Evolutionary conservation across 805 yeast species (phyloP).

Genomic region (Saccharomycopsis microspora): DNA sequence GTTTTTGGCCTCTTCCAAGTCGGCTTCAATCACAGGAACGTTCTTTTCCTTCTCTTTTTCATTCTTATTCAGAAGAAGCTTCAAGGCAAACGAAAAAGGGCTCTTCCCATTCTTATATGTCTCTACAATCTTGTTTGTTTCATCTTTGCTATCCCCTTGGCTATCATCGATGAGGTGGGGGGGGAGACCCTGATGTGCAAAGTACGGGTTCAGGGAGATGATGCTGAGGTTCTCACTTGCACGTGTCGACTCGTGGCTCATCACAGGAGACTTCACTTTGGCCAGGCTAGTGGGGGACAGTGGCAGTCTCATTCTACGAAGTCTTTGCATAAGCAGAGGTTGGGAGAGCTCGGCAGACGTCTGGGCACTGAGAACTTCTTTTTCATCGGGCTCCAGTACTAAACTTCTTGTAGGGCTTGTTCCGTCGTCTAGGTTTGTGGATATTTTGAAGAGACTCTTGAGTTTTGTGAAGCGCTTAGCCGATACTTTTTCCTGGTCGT

Average conservation of each 20-base stretch:
- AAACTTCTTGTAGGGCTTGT: conserved; percentile 5
- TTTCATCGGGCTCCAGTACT: not conserved
- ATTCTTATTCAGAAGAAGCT: conserved; percentile 15
- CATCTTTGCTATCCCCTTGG: conserved; percentile 15
- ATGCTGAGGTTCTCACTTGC: conserved; percentile 14
- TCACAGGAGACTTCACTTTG: conserved; percentile 1
- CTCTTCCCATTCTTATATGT: conserved; percentile 18
- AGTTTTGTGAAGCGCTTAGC: conserved; percentile 22
- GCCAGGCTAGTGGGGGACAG: conserved; percentile 20
- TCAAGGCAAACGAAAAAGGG: conserved; percentile 23
- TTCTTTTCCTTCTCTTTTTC: not conserved
- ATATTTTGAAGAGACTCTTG: conserved; percentile 23
- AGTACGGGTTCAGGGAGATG: conserved; percentile 34
- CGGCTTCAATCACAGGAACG: conserved; percentile 9
- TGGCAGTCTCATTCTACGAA: conserved; percentile 27
- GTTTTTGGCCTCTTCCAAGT: not conserved
- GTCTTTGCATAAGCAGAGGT: conserved; percentile 20
- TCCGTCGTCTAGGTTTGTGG: not conserved
- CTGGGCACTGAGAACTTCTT: not conserved
- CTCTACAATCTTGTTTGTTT: conserved; percentile 13
- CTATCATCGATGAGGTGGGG: conserved; percentile 30
- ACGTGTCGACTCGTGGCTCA: not conserved
- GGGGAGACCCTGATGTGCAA: conserved; percentile 48
- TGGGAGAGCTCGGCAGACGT: not conserved
- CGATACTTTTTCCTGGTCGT: not conserved